Percentiles rank a stretch among this genome's conserved stretches.
Evolutionary conservation across 1,284 basidiomycete genomes (phyloP).

Genomic region (Tilletia walkeri): DNA sequence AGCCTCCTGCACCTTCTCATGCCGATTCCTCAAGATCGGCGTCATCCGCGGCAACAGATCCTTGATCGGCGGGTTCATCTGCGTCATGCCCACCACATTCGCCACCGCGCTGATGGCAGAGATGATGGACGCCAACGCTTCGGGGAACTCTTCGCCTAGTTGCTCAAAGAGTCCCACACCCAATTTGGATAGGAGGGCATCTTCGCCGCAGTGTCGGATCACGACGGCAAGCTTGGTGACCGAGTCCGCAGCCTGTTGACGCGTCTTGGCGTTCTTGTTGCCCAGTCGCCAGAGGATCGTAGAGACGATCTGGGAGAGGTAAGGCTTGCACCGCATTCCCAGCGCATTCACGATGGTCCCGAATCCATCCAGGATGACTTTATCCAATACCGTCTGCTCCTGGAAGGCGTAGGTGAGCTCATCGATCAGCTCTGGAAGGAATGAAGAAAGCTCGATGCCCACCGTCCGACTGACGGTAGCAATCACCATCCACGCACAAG

Average conservation of each 20-base stretch:
- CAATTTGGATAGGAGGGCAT: conserved; percentile 89
- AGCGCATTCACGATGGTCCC: conserved; percentile 95
- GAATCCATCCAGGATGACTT: conserved; percentile 98
- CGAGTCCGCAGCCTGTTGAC: conserved; percentile 95
- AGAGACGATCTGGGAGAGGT: conserved; percentile 98
- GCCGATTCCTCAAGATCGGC: conserved; percentile 94
- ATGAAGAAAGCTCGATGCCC: too few species aligned
- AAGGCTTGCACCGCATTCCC: conserved; percentile 96
- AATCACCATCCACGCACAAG: too few species aligned
- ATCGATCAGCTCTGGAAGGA: conserved; percentile 70
- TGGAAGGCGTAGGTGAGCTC: conserved; percentile 99
- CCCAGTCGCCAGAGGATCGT: conserved; percentile 98
- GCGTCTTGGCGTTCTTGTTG: conserved; percentile 98
- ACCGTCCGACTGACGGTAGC: too few species aligned
- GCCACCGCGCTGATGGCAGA: conserved; percentile 97
- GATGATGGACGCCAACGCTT: conserved; percentile 94
- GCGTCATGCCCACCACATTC: conserved; percentile 99
- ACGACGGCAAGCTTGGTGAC: conserved; percentile 91
- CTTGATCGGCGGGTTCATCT: conserved; percentile 99
- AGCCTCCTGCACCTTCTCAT: conserved; percentile 99
- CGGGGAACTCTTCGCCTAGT: conserved; percentile 98
- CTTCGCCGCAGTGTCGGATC: conserved; percentile 98
- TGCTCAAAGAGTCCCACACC: conserved; percentile 97
- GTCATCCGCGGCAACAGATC: conserved; percentile 98
- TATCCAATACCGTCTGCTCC: conserved; percentile 97